Base-by-base conservation (phyloP, 2,329 filamentous ascomycete species). In the Chaetomium strumarium region DNA sequence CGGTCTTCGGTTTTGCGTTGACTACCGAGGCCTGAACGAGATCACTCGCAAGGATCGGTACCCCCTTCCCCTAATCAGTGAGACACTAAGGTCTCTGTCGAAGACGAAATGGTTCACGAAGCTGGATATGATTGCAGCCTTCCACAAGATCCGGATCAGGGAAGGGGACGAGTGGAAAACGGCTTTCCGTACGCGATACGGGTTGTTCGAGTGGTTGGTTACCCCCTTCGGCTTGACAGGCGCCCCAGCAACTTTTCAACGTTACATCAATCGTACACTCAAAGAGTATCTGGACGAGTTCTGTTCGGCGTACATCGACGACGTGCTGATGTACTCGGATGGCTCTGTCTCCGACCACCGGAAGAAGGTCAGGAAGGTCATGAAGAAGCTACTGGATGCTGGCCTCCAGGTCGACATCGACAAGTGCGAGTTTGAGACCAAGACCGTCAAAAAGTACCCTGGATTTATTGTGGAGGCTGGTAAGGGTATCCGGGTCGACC, bases 141-240 rank as follows among this genome's bases (percentile, higher is more conserved):
- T 45, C 13, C 9, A 51, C 29, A 20, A 34, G 2, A 46, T 51
- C 17, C 17, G 36, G 3, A 34, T 40, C 13, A 30, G 16, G 6
- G 24, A 45, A 29, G 42, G 42, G 20, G 46, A 69, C 17, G 46
- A 68, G 57, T 68, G 53, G 56, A 69, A 68, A 46, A 70, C 50
- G 6, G 57, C 51, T 3, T 69, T 69, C 54, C 40, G 51, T n/a
- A 65, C 31, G 7, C 34, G 49, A 24, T 67, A 61, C 47, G 50
- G 58, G 2, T 45, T 62, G 20, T 70, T 52, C 52, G 53, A 69
- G 45, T 69, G 65, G 46, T 39, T 64, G 38, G 50, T 68, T 16
- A 66, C 66, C 49, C 56, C 54, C 13, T 69, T 69, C 52, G 55
- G 59, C 1, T 43, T 68, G 34, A 62, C 49, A 12, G 62, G 60